Percentiles rank a stretch among this genome's conserved stretches.
Conservation (phyloP, 2,329 filamentous ascomycete genomes). For the Dactylonectria macrodidyma region DNA sequence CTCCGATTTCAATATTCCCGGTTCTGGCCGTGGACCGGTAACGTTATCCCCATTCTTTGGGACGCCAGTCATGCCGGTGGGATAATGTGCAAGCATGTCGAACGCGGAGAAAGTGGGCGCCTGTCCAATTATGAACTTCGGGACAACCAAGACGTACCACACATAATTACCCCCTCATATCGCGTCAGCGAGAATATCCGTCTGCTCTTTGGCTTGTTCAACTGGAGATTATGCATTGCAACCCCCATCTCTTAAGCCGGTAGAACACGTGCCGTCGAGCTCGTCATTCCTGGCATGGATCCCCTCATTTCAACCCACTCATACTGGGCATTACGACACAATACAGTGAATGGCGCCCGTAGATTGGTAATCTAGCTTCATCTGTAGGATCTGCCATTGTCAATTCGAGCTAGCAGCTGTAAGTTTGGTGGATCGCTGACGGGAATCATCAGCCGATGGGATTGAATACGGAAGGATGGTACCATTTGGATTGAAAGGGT, state of each 20-base stretch:
- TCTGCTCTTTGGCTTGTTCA: slow-evolving; percentile 1
- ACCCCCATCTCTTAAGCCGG: neutral
- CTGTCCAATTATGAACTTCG: neutral
- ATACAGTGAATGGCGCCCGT: neutral
- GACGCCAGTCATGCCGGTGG: neutral
- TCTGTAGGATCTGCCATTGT: neutral
- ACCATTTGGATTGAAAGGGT: neutral
- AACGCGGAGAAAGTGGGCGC: neutral
- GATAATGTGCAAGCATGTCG: neutral
- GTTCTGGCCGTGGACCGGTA: too few species aligned
- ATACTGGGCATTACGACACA: neutral
- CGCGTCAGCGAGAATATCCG: slow-evolving; percentile 17
- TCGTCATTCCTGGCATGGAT: slow-evolving; percentile 15
- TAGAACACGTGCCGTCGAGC: neutral
- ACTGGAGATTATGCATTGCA: slow-evolving; percentile 4
- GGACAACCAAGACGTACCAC: neutral
- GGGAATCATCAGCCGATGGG: neutral
- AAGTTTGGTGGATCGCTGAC: neutral
- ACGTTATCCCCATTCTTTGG: too few species aligned
- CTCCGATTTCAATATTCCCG: too few species aligned
- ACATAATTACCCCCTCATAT: slow-evolving; percentile 23
- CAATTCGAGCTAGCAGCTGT: neutral
- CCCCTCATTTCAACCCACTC: slow-evolving; percentile 17
- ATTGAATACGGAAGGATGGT: neutral
- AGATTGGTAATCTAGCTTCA: slow-evolving; percentile 18